A percentile compares a stretch with the other conserved stretches of the same genome.
Evolutionary conservation across 768 basidiomycete species (phyloP).

Genomic region (Trametes elegans): DNA sequence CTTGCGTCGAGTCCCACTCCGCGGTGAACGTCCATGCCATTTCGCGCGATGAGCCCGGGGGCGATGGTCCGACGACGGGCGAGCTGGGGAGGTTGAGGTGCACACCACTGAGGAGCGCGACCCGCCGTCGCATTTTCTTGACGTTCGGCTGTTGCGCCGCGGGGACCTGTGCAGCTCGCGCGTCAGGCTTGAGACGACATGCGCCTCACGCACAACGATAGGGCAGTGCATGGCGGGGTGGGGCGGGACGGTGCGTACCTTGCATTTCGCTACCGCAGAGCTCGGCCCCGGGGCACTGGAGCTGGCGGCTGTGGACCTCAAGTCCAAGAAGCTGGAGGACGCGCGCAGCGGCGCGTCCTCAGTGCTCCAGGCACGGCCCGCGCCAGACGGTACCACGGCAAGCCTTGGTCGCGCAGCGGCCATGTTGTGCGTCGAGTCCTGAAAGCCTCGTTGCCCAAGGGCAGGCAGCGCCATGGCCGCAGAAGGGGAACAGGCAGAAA

Average conservation of each 20-base stretch:
- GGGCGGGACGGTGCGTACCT: conserved; percentile 8
- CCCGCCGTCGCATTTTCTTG: conserved; percentile 30
- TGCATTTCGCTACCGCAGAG: conserved; percentile 4
- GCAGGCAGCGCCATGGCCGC: conserved; percentile 24
- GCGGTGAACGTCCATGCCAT: conserved; percentile 32
- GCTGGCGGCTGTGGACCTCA: conserved; percentile 6
- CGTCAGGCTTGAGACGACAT: conserved; percentile 11
- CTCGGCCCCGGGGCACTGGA: conserved; percentile 3
- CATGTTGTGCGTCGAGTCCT: conserved; percentile 26
- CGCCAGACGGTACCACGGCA: conserved; percentile 25
- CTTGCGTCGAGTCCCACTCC: conserved; percentile 28
- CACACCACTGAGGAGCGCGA: conserved; percentile 24
- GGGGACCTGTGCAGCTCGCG: conserved; percentile 1
- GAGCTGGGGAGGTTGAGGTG: conserved; percentile 27
- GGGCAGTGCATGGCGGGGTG: neutral
- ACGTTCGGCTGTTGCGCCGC: conserved; percentile 23
- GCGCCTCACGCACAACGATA: neutral
- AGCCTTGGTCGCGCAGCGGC: conserved; percentile 32
- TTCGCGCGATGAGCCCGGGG: conserved; percentile 18
- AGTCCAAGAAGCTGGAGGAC: conserved; percentile 13
- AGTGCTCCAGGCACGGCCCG: conserved; percentile 31
- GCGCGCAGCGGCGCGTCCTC: conserved; percentile 20
- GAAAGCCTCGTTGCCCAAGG: conserved; percentile 22
- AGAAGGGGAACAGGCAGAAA: conserved; percentile 7
- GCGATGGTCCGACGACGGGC: conserved; percentile 17